A percentile compares a stretch with the other conserved stretches of the same genome.
Evolutionary conservation across 148 eudicot species (phyloP).

Genomic region (Chenopodium berlandieri): DNA sequence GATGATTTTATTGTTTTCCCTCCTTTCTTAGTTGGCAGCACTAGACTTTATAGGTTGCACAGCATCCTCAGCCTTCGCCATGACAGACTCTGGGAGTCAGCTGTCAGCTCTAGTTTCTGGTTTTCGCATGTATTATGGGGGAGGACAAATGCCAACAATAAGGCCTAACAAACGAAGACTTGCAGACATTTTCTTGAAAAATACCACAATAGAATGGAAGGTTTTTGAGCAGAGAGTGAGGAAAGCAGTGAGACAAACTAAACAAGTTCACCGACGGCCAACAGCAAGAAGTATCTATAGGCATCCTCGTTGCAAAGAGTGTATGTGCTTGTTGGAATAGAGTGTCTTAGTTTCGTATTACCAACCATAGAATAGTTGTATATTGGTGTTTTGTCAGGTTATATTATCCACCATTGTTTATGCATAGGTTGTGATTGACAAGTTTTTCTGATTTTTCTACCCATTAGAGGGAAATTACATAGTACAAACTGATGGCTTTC

Average conservation of each 20-base stretch:
- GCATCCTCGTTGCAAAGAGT: conserved; percentile 65
- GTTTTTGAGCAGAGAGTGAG: conserved; percentile 81
- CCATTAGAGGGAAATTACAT: conserved; percentile 6
- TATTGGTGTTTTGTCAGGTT: conserved; percentile 18
- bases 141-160: conserved; percentile 84
- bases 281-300: conserved; percentile 47
- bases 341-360: background rate
- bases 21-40: conserved; percentile 71
- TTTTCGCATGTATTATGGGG: conserved; percentile 79
- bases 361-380: conserved; percentile 16
- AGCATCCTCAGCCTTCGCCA: conserved; percentile 81
- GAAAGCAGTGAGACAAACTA: conserved; percentile 89
- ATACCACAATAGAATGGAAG: conserved; percentile 87
- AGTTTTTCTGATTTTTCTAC: conserved; percentile 12
- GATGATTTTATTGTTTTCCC: background rate
- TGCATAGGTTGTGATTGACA: conserved; percentile 9
- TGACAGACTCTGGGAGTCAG: conserved; percentile 99
- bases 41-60: conserved; percentile 90
- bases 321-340: conserved; percentile 47
- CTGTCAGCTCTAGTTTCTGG: conserved; percentile 90
- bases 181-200: conserved; percentile 80
- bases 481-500: conserved; percentile 10
- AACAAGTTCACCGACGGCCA: conserved; percentile 76
- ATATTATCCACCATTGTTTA: conserved; percentile 3
- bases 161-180: conserved; percentile 96